Evolutionary conservation across 2,329 filamentous ascomycete genomes (phyloP), one percentile per base, ranked within the genome.

Genomic region (Huntiella omanensis): DNA sequence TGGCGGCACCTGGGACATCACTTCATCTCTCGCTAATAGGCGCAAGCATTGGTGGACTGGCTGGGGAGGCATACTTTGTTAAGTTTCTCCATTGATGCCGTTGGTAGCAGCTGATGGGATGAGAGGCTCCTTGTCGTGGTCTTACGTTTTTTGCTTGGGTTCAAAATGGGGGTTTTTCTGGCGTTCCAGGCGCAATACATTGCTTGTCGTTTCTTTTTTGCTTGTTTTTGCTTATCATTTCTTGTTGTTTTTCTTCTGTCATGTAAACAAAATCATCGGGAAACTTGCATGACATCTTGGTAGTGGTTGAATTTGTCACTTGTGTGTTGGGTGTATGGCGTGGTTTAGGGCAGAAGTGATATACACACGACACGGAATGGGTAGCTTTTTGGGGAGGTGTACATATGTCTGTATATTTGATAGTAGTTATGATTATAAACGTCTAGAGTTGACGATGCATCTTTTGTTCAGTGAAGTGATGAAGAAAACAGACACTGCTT

Each of bases 171-270:
- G 47, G 44, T 42, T 41, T 46, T 47, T 49, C 48, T 49, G 48
- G 48, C 48, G 48, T 49, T 49, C 48, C 48, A 49, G 48, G 48
- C 48, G 48, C 48, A 49, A 49, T 49, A 49, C 48, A 49, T 49
- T 42, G 35, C 34, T 46, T 47, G 45, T 49, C 41, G 39, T 50
- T 43, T 45, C 47, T 47, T 49, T 28, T 43, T 44, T 47, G 28
- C 36, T 45, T 48, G 28, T 47, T 43, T 47, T 49, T 46, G 13
- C 32, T 40, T 38, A 33, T 41, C 46, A 40, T 46, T 48, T 45
- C 33, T 50, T 45, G 45, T 42, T 28, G 22, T 28, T 10, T 28
- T 47, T 40, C 32, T 43, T 48, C 41, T 48, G 45, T 42, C 42
- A 46, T 48, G 45, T 45, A 43, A 48, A 48, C 40, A 50, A 48